Base-by-base conservation (phyloP, 2,329 filamentous ascomycete species). In the Colletotrichum lentis region DNA sequence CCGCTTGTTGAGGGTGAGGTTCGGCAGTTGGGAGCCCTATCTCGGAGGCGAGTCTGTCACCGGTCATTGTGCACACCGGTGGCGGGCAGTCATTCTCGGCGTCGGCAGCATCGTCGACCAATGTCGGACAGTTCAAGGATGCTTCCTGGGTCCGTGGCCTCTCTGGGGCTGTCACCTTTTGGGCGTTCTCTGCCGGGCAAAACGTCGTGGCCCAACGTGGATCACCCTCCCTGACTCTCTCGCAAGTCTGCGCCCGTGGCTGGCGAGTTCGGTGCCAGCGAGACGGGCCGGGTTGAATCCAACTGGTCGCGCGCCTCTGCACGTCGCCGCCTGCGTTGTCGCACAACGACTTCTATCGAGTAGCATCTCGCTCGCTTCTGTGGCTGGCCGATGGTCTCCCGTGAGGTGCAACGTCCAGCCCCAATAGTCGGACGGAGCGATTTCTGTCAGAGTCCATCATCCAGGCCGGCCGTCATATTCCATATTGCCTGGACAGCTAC, bases 301-400 rank as follows among this genome's bases (percentile, higher is more conserved):
- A 46, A 69, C 67, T 63, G 63, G 63, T 41, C 31, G 41, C 14
- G 27, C 20, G 5, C 18, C 46, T 53, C 58, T 67, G 67, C 58
- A 69, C 46, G 57, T 60, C 64, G 67, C 67, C 64, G 64, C 41
- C 64, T 44, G 64, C 54, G 39, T 62, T 41, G 67, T 67, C 54
- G 67, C 11, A 69, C 67, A 27, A 11, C 64, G 58, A 67, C 49
- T 54, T 59, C 41, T 50, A 56, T 63, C 64, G 54, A 69, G 58
- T 67, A 59, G 64, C 35, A 44, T 58, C 41, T 62, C 64, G 57
- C 53, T 58, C 57, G 35, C 35, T 11, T 20, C 53, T 59, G 67
- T 58, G 63, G 64, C 57, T 54, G 58, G 50, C 67, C 58, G 53
- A 62, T 12, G 54, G 58, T 54, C 37, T 59, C 58, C 58, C 11